A percentile compares a stretch with the other conserved stretches of the same genome.
phyloP scores from a whole-genome alignment of 441 rosid species.

The Erysimum cheiri region DNA sequence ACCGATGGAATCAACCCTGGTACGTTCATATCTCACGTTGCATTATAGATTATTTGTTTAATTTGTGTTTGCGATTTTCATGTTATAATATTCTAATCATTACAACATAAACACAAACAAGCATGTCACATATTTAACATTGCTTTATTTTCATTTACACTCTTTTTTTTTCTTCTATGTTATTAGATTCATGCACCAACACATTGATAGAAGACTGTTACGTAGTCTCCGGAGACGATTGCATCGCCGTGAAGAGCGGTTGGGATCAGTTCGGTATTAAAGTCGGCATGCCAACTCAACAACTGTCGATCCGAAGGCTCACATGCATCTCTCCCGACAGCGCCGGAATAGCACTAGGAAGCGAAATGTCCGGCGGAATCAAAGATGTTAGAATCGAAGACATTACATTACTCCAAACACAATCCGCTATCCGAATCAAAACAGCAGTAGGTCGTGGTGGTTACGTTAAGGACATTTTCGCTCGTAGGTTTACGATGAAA shows the following conservation, averaged over 20 bases:
- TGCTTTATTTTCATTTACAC: too few relatives aligned
- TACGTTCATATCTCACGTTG: constrained; percentile 7
- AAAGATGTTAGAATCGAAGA: constrained; percentile 73
- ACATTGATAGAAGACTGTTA: constrained; percentile 74
- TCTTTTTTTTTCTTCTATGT: too few relatives aligned
- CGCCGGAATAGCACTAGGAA: constrained; percentile 82
- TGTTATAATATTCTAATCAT: background rate
- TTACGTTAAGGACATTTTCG: constrained; percentile 76
- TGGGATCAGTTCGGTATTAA: constrained; percentile 87
- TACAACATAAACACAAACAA: too few relatives aligned
- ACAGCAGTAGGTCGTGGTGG: constrained; percentile 84
- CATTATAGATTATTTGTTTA: background rate
- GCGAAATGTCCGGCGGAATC: constrained; percentile 95
- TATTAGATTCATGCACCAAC: constrained; percentile 90
- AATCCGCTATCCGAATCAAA: constrained; percentile 83
- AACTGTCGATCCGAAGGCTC: constrained; percentile 64
- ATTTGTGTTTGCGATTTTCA: background rate
- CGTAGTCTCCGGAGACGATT: constrained; percentile 93
- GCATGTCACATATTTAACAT: too few relatives aligned
- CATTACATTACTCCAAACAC: constrained; percentile 64
- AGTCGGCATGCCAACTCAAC: constrained; percentile 68
- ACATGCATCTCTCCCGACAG: constrained; percentile 88
- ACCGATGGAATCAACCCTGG: constrained; percentile 92
- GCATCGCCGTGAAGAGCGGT: constrained; percentile 89
- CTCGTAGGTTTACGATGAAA: constrained; percentile 55